Percentiles rank a stretch among this genome's conserved stretches.
phyloP scores from a whole-genome alignment of 331 rosid species.

The Dryas integrifolia region DNA sequence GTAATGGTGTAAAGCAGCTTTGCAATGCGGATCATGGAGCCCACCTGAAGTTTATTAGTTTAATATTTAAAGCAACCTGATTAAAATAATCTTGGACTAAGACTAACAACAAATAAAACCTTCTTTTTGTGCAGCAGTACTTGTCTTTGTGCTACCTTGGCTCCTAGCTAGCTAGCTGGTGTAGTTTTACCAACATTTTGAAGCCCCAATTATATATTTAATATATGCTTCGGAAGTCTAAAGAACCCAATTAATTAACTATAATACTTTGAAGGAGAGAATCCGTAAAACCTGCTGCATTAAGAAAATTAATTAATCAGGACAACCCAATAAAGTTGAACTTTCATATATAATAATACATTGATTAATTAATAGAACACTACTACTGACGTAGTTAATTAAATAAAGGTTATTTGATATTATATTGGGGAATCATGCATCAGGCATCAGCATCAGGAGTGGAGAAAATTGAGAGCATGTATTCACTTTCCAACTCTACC shows the following conservation, averaged over 20 bases:
- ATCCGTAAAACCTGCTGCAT: constrained; percentile 37
- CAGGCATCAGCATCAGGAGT: not conserved
- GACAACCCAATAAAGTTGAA: constrained; percentile 40
- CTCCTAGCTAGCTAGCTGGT: constrained; percentile 4
- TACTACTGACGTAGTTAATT: not conserved
- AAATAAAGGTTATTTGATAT: not conserved
- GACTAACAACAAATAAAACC: constrained; percentile 39
- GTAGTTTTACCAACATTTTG: constrained; percentile 23
- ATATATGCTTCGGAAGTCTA: constrained; percentile 29
- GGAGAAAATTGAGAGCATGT: constrained; percentile 6
- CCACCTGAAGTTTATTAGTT: constrained; percentile 29
- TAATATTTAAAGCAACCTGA: constrained; percentile 28
- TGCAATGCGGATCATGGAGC: constrained; percentile 33
- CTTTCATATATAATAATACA: not conserved
- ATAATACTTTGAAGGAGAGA: constrained; percentile 31
- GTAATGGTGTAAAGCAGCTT: constrained; percentile 34
- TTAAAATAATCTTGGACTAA: constrained; percentile 19
- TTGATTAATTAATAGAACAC: not conserved
- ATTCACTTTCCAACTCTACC: constrained; percentile 15
- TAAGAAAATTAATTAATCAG: constrained; percentile 24
- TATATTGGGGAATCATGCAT: constrained; percentile 3
- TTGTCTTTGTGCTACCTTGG: too few relatives aligned
- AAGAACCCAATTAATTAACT: constrained; percentile 18
- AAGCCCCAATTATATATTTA: not conserved
- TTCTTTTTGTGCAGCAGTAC: constrained; percentile 16